phyloP scores from a whole-genome alignment of 768 basidiomycete species.

The Cantharellus cinnabarinus region DNA sequence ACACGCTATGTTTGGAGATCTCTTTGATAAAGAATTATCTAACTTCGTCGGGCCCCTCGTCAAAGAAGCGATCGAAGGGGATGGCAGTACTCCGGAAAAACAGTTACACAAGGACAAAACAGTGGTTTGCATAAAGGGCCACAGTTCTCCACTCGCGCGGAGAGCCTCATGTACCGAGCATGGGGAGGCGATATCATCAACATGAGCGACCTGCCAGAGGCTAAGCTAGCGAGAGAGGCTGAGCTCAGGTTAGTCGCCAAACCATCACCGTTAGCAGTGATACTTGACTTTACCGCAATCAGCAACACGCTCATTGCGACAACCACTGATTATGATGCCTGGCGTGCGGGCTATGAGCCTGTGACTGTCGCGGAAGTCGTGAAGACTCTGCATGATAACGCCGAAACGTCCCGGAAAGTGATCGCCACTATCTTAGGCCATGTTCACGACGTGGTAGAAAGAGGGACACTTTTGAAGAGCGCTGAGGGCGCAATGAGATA shows the following conservation, averaged over 20 bases:
- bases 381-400: conserved; percentile 72
- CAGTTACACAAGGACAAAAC: conserved; percentile 64
- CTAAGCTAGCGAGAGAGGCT: conserved; percentile 91
- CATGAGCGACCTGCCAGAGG: conserved; percentile 92
- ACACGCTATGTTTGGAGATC: conserved; percentile 87
- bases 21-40: conserved; percentile 49
- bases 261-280: background rate
- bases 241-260: conserved; percentile 51
- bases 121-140: conserved; percentile 92
- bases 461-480: conserved; percentile 38
- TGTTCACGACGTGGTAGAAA: conserved; percentile 35
- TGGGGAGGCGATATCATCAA: conserved; percentile 93
- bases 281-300: background rate
- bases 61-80: conserved; percentile 33
- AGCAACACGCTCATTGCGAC: conserved; percentile 88
- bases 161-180: conserved; percentile 79
- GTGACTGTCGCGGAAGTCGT: conserved; percentile 86
- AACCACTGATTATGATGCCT: conserved; percentile 89
- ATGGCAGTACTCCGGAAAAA: conserved; percentile 22
- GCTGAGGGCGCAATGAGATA: conserved; percentile 70
- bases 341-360: conserved; percentile 57
- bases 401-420: conserved; percentile 63
- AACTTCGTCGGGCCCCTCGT: conserved; percentile 48
- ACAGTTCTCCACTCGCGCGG: conserved; percentile 95
- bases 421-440: conserved; percentile 50